Conservation (phyloP, 192 early-diverging fungal genomes). For the Phlyctochytrium bullatum region DNA sequence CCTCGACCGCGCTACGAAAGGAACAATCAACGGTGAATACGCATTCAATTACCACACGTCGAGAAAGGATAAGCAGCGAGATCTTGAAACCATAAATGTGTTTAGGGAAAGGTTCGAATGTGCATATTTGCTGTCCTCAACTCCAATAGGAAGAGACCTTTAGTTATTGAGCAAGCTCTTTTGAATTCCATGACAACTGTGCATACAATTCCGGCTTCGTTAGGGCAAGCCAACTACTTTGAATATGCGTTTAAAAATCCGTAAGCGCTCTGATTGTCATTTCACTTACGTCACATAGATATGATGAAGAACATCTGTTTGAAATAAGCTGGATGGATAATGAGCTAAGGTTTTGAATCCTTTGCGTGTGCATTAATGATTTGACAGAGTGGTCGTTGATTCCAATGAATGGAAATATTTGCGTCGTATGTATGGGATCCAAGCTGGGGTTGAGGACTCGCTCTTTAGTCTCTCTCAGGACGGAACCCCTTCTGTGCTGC, state of each 20-base stretch:
- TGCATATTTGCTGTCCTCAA: no score
- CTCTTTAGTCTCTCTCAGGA: conserved; percentile 19
- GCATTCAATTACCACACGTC: conserved; percentile 36
- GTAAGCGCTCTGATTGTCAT: background rate
- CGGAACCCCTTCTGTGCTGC: conserved; percentile 20
- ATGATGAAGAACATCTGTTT: conserved; percentile 38
- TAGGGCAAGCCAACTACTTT: conserved; percentile 45
- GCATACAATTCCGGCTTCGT: conserved; percentile 31
- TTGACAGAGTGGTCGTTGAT: background rate
- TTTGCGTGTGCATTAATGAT: background rate
- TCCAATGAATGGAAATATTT: conserved; percentile 37
- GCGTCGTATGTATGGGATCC: conserved; percentile 24
- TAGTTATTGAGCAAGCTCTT: conserved; percentile 27
- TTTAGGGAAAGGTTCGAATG: conserved; percentile 31
- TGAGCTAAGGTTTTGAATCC: conserved; percentile 27
- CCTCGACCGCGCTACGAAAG: no score
- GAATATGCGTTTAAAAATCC: conserved; percentile 46
- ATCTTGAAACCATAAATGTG: conserved; percentile 41
- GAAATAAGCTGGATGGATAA: conserved; percentile 43
- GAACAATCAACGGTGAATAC: no score
- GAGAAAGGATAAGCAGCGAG: conserved; percentile 36
- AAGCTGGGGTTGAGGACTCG: conserved; percentile 29
- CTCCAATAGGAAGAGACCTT: conserved; percentile 16
- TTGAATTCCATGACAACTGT: conserved; percentile 32
- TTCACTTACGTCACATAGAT: background rate